Evolutionary conservation across 2,329 filamentous ascomycete species (phyloP), one percentile per base, ranked within the genome.

Genomic region (Didymella lethalis): DNA sequence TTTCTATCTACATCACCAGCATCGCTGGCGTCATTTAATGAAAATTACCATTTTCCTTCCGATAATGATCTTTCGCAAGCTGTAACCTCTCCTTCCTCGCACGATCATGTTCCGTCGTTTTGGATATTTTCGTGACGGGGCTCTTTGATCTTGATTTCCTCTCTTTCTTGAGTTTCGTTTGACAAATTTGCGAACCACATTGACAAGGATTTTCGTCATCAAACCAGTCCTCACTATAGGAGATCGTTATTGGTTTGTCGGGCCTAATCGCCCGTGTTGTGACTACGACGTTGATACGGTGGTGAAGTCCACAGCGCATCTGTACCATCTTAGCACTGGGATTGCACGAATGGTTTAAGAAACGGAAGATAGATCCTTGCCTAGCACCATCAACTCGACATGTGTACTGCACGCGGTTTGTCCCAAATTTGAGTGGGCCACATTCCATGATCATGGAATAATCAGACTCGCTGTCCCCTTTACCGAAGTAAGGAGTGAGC

Each of bases 341-440:
- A 4, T 43, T n/a, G 40, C 56, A 59, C 3, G 50, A 54, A 43
- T 59, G 50, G 2, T 25, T 31, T 34, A 51, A 36, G 46, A 54
- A 34, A 2, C 50, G 56, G 5, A 54, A 54, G 5, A 46, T 31
- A 14, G 50, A 43, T 4, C 46, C 47, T n/a, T 50, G 43, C 20
- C n/a, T 46, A 20, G 46, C 50, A 5, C 16, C 46, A 4, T 51
- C 41, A 7, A 59, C 20, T 40, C 47, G 34, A 36, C 46, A 54
- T 14, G 16, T 23, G 20, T 7, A n/a, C n/a, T 46, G 44, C n/a
- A 23, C 23, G 23, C 23, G 23, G 23, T 23, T 23, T 23, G 23
- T 2, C 23, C 23, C 23, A 23, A 23, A 23, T 23, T 23, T 23
- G 3, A 23, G 32, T 36, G 32, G 16, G 7, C 43, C 25, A 26